A percentile compares a stretch with the other conserved stretches of the same genome.
phyloP scores from a whole-genome alignment of 345 rosid species.

The Triadica sebifera region DNA sequence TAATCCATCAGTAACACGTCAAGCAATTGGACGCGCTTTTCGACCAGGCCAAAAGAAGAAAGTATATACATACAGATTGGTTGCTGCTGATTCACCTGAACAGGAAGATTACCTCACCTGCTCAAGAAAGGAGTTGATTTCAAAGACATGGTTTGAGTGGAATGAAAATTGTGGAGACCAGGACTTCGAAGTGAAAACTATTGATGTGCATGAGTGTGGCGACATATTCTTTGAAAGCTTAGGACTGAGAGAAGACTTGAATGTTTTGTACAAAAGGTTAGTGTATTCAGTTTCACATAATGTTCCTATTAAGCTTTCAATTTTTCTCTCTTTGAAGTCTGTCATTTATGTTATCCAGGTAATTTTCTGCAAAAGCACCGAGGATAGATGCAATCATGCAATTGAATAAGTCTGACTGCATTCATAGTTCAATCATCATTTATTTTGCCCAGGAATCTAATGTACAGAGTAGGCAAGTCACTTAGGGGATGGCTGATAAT shows the following conservation, averaged over 20 bases:
- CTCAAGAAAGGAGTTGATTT: conserved; percentile 65
- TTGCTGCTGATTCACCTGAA: conserved; percentile 76
- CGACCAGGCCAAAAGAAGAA: conserved; percentile 81
- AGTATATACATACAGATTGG: conserved; percentile 65
- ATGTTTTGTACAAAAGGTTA: background rate
- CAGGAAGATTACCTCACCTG: conserved; percentile 59
- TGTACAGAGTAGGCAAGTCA: background rate
- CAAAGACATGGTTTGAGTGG: conserved; percentile 95
- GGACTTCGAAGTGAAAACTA: background rate
- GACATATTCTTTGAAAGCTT: background rate
- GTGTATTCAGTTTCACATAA: background rate
- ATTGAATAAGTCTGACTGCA: background rate
- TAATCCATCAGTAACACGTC: conserved; percentile 95
- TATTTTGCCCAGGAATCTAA: background rate
- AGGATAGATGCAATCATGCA: background rate
- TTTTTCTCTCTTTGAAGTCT: background rate
- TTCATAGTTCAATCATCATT: background rate
- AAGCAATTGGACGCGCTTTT: conserved; percentile 81
- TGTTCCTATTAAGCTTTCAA: background rate
- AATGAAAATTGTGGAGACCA: conserved; percentile 50
- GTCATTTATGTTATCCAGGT: background rate
- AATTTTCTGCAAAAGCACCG: background rate
- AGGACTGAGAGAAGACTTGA: conserved; percentile 3
- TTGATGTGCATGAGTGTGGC: background rate
- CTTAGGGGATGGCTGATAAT: background rate